Evolutionary conservation across 306 rosid genomes (phyloP).

Genomic region (Fragaria vesca): DNA sequence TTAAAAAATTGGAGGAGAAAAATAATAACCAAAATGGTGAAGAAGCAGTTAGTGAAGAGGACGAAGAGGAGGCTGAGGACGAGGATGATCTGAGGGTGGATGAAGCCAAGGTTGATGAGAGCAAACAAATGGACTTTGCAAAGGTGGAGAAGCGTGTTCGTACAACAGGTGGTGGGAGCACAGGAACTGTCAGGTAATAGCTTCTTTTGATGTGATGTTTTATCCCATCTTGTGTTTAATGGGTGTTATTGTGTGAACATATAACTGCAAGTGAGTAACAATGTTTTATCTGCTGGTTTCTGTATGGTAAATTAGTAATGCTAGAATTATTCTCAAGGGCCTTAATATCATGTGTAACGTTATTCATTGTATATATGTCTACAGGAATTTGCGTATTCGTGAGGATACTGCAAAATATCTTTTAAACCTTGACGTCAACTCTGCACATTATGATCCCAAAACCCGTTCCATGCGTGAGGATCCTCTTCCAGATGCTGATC

Average conservation of each 20-base stretch:
- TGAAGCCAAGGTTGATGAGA: slow-evolving; percentile 78
- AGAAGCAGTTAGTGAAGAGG: slow-evolving; percentile 28
- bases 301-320: background rate
- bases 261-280: background rate
- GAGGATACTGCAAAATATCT: slow-evolving; percentile 71
- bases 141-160: slow-evolving; percentile 79
- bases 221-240: background rate
- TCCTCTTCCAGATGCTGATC: slow-evolving; percentile 72
- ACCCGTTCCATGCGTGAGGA: slow-evolving; percentile 72
- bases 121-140: slow-evolving; percentile 71
- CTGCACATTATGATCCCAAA: slow-evolving; percentile 64
- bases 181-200: slow-evolving; percentile 66
- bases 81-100: slow-evolving; percentile 59
- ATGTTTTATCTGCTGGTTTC: background rate
- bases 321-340: background rate
- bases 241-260: background rate
- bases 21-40: slow-evolving; percentile 43
- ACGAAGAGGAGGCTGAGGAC: slow-evolving; percentile 43
- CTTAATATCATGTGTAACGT: background rate
- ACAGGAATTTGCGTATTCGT: slow-evolving; percentile 56
- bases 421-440: slow-evolving; percentile 60
- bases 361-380: slow-evolving; percentile 3
- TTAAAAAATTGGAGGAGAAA: slow-evolving; percentile 54
- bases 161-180: slow-evolving; percentile 72
- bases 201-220: slow-evolving; percentile 3